Percentiles rank a stretch among this genome's conserved stretches.
Conservation (phyloP, 495 filamentous ascomycete genomes). For the Trichoderma orchidacearum region DNA sequence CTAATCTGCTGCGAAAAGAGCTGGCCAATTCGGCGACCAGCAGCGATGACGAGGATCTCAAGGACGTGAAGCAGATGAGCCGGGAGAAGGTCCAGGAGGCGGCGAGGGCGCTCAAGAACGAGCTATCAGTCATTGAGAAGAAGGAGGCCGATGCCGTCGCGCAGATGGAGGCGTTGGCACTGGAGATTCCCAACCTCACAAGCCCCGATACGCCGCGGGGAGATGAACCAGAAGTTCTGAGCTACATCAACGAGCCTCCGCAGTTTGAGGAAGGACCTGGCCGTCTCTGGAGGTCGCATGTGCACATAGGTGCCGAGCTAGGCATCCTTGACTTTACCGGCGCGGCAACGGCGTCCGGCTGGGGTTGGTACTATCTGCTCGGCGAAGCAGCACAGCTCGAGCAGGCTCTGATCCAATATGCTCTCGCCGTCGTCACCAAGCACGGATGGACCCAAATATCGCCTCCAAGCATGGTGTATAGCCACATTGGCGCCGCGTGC, state of each 20-base stretch:
- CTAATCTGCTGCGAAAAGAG: constrained; percentile 38
- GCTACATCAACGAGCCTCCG: constrained; percentile 66
- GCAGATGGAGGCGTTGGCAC: constrained; percentile 62
- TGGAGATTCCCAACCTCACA: constrained; percentile 78
- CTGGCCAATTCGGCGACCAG: constrained; percentile 30
- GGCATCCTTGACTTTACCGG: constrained; percentile 73
- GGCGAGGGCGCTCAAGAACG: constrained; percentile 53
- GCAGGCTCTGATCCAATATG: constrained; percentile 82
- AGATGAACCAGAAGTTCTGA: constrained; percentile 33
- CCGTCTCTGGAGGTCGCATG: constrained; percentile 51
- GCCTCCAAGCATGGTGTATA: constrained; percentile 84
- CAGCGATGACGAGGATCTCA: constrained; percentile 19
- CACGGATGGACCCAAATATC: constrained; percentile 64
- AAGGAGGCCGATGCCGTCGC: constrained; percentile 43
- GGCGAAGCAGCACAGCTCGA: constrained; percentile 85
- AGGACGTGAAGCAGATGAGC: constrained; percentile 4
- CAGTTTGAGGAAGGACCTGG: constrained; percentile 35
- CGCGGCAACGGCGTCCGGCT: constrained; percentile 67
- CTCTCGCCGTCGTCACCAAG: constrained; percentile 51
- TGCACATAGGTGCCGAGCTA: constrained; percentile 69
- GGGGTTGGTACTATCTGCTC: constrained; percentile 93
- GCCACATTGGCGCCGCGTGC: constrained; percentile 77
- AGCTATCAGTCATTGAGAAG: constrained; percentile 43
- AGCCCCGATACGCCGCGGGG: constrained; percentile 63
- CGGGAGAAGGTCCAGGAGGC: constrained; percentile 44